A percentile compares a stretch with the other conserved stretches of the same genome.
phyloP scores from a whole-genome alignment of 2,329 filamentous ascomycete species.

The Fusarium clavum region DNA sequence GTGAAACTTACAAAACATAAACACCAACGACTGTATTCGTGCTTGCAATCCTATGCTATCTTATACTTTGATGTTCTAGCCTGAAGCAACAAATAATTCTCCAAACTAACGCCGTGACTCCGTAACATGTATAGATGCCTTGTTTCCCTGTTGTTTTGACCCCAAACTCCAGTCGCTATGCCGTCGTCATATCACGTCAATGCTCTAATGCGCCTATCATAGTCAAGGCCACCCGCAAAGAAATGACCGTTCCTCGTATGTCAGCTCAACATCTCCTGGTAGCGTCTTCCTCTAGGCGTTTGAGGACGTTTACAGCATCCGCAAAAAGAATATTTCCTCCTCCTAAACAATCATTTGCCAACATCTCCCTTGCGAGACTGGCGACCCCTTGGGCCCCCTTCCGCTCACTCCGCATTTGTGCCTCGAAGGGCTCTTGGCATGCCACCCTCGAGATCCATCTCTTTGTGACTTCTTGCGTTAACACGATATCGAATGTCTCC shows the following conservation, averaged over 20 bases:
- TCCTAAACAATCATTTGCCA: constrained; percentile 63
- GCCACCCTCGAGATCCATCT: constrained; percentile 58
- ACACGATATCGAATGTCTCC: constrained; percentile 30
- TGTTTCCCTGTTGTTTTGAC: constrained; percentile 17
- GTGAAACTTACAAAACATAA: constrained; percentile 2
- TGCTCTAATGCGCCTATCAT: constrained; percentile 6
- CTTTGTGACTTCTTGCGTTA: constrained; percentile 47
- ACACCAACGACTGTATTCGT: constrained; percentile 4
- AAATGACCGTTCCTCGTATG: background rate
- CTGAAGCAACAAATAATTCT: background rate
- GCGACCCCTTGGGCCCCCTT: constrained; percentile 60
- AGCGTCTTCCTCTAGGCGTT: constrained; percentile 60
- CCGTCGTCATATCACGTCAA: constrained; percentile 14
- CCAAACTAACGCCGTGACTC: constrained; percentile 3
- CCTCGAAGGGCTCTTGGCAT: constrained; percentile 53
- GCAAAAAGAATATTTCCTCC: constrained; percentile 62
- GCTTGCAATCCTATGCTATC: constrained; percentile 4
- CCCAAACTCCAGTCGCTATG: constrained; percentile 17
- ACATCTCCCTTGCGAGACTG: constrained; percentile 58
- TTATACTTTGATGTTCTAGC: background rate
- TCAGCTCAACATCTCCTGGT: constrained; percentile 47
- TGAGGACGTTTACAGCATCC: constrained; percentile 65
- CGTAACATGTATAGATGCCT: constrained; percentile 2
- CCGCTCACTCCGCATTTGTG: constrained; percentile 53
- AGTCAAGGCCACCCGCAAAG: background rate